Conservation (phyloP, 805 yeast genomes). For the Saccharomycopsis vini region DNA sequence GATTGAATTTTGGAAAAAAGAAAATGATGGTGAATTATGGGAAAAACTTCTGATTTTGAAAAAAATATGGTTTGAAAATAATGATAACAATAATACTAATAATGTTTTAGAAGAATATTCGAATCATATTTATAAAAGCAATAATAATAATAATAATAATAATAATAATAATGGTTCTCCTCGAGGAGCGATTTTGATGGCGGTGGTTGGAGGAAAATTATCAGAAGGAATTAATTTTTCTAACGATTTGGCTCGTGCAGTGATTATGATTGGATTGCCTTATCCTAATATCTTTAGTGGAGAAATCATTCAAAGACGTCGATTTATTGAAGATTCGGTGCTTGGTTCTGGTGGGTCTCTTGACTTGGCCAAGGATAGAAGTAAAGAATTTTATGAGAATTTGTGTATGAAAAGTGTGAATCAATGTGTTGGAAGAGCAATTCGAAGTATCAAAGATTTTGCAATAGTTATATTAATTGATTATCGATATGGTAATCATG, state of each 20-base stretch:
- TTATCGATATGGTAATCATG: conserved; percentile 38
- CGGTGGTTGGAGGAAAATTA: conserved; percentile 88
- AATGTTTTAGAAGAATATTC: conserved; percentile 44
- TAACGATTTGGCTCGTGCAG: conserved; percentile 79
- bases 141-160: too few species aligned
- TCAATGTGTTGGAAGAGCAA: conserved; percentile 88
- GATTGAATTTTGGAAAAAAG: conserved; percentile 41
- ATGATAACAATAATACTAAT: conserved; percentile 33
- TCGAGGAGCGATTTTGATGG: conserved; percentile 69
- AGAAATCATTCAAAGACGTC: conserved; percentile 64
- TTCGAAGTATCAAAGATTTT: conserved; percentile 74
- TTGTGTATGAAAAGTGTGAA: conserved; percentile 86
- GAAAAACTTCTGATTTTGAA: conserved; percentile 33
- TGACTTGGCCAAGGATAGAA: conserved; percentile 37
- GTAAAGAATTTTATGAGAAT: conserved; percentile 63
- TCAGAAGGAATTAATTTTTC: conserved; percentile 92
- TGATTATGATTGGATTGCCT: conserved; percentile 81
- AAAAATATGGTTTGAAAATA: conserved; percentile 48
- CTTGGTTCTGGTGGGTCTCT: conserved; percentile 38
- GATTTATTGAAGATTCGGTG: conserved; percentile 48
- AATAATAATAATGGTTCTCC: too few species aligned
- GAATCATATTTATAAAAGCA: conserved; percentile 25
- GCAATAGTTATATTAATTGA: conserved; percentile 70
- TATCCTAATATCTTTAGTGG: conserved; percentile 80
- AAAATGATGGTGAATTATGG: conserved; percentile 22